Evolutionary conservation across 306 rosid species (phyloP).

Genomic region (Castanea mollissima): DNA sequence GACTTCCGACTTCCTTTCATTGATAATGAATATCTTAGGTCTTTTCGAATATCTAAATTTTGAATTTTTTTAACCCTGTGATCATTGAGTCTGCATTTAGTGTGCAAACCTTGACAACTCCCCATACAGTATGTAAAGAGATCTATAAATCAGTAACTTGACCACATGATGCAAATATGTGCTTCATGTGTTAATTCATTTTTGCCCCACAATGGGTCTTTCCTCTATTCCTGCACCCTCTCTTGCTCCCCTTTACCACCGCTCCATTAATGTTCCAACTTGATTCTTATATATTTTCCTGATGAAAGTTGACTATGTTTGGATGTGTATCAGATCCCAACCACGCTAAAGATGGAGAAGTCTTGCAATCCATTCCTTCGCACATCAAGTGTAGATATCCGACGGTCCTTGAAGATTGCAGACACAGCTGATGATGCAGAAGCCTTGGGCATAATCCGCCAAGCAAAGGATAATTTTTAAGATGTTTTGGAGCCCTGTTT

Average conservation of each 20-base stretch:
- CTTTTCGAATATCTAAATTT: background rate
- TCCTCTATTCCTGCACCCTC: background rate
- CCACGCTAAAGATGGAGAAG: conserved; percentile 72
- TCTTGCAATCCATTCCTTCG: conserved; percentile 98
- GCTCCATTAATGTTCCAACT: no score
- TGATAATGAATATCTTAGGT: background rate
- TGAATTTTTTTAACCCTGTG: background rate
- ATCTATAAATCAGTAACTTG: background rate
- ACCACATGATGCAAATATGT: background rate
- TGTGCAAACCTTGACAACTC: background rate
- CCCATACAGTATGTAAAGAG: background rate
- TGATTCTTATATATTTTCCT: background rate
- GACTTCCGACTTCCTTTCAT: background rate
- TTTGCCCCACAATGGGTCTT: background rate
- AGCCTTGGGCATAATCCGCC: conserved; percentile 64
- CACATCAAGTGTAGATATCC: conserved; percentile 58
- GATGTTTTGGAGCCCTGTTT: background rate
- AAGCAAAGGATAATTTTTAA: conserved; percentile 77
- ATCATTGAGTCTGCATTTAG: background rate
- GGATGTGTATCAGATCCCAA: conserved; percentile 62
- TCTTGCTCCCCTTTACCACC: no score
- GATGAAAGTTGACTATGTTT: background rate
- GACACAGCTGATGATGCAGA: conserved; percentile 63
- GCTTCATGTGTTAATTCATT: background rate
- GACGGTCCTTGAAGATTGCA: conserved; percentile 57